Evolutionary conservation across 2,329 filamentous ascomycete species (phyloP), one percentile per base, ranked within the genome.

Genomic region (Parasarocladium wereldwijsianum): DNA sequence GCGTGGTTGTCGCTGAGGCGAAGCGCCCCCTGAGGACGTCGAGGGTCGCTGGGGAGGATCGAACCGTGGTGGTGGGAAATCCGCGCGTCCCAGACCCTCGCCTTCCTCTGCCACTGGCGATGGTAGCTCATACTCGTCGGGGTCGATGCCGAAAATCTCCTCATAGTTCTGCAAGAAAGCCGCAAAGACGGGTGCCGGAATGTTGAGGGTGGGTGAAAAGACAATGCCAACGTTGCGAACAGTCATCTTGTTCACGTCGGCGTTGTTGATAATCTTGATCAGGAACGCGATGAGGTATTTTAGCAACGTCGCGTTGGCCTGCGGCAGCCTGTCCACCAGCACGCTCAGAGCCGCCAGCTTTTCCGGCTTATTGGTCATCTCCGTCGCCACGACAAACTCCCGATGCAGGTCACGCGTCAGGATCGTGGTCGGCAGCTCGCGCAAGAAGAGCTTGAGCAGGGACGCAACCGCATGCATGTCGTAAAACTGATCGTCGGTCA

Each of bases 211-310:
- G 1, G 90, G 90, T 11, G 90, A 93, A 52, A 98, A 98, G 33
- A 98, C 87, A 43, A 98, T 96, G 39, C 90, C 87, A 32, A 98
- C 83, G 46, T 98, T 98, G 40, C 87, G 76, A 31, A 94, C 82
- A 8, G 82, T 94, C 90, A 98, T 98, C 64, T 94, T 96, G 61
- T 98, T 98, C 37, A 79, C 63, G 42, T 82, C 76, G 6, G 84
- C 66, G 43, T 94, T 85, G 52, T 90, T 85, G 46, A 94, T 84
- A 43, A 98, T 87, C 45, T 80, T 78, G 47, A 93, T 83, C 43
- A 98, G 57, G 56, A 93, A 94, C 4, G 80, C 73, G 27, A 87
- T 82, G 32, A 98, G 60, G 38, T 92, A 85, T 43, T 79, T 76
- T 22, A 98, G 64, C 24, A 98, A 61, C 3, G 81, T 76, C 26